Conservation (phyloP, 208 protist species). For the Leishmania amazonensis region DNA sequence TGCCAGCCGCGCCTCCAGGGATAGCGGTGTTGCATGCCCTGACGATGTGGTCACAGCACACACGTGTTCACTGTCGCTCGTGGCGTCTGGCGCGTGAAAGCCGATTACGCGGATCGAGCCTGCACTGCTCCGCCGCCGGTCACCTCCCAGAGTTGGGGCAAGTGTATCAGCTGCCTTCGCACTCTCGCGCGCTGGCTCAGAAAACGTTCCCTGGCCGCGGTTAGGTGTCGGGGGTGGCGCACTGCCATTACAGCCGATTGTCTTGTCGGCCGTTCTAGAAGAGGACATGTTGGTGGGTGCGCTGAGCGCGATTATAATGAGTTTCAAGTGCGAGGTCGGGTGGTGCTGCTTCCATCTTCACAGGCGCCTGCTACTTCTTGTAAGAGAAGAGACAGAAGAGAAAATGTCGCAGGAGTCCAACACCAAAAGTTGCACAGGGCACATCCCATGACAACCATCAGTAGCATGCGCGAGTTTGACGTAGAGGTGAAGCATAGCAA, state of each 20-base stretch:
- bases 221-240: background rate
- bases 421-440: background rate
- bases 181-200: background rate
- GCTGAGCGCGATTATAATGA: background rate
- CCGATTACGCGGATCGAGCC: background rate
- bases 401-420: background rate
- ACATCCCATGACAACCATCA: background rate
- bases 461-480: background rate
- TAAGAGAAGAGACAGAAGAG: background rate
- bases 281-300: background rate
- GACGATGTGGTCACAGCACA: background rate
- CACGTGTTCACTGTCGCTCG: background rate
- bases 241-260: background rate
- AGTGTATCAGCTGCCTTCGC: background rate
- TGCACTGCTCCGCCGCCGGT: background rate
- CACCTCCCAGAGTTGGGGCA: background rate
- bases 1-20: slow-evolving; percentile 20
- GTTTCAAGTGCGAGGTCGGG: background rate
- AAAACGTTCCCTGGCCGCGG: background rate
- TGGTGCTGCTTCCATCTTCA: background rate
- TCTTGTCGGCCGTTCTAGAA: background rate
- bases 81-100: background rate
- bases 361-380: background rate
- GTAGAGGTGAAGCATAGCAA: background rate
- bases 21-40: background rate